phyloP scores from a whole-genome alignment of 2,329 filamentous ascomycete species.

The Leptographium radiaticola region DNA sequence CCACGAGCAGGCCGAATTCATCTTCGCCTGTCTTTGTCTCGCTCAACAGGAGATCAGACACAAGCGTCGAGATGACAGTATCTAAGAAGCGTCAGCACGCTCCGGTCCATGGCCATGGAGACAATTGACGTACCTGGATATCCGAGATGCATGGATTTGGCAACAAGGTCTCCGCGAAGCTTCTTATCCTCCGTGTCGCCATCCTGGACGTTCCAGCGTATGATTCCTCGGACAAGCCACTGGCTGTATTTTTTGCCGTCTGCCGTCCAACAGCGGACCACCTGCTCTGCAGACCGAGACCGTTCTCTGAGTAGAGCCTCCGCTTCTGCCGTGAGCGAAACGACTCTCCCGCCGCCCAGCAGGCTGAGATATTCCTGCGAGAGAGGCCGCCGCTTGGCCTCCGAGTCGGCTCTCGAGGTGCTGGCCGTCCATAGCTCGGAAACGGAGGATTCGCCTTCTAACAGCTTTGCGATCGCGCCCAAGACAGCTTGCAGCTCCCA shows the following conservation, averaged over 20 bases:
- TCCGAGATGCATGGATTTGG: conserved; percentile 55
- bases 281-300: neutral
- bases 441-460: conserved; percentile 25
- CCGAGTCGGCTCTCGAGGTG: conserved; percentile 7
- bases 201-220: conserved; percentile 24
- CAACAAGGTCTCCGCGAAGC: conserved; percentile 33
- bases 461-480: conserved; percentile 28
- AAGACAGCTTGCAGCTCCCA: conserved; percentile 31
- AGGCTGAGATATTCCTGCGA: conserved; percentile 31
- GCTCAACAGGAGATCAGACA: conserved; percentile 20
- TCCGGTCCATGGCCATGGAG: neutral
- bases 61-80: conserved; percentile 22
- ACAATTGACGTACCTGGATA: conserved; percentile 45
- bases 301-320: conserved; percentile 31
- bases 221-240: conserved; percentile 61
- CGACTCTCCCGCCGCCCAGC: conserved; percentile 34
- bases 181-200: conserved; percentile 24
- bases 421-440: conserved; percentile 24
- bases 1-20: conserved; percentile 20
- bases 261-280: conserved; percentile 41
- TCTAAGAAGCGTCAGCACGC: conserved; percentile 19
- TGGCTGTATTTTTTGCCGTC: conserved; percentile 50
- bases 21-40: conserved; percentile 5
- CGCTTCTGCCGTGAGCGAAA: conserved; percentile 42
- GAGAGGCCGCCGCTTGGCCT: conserved; percentile 20